These are phyloP conservation scores for Dictyostelium intermedium DNA, from an alignment of 78 protist species.

Conservation along the genomic window DNA sequence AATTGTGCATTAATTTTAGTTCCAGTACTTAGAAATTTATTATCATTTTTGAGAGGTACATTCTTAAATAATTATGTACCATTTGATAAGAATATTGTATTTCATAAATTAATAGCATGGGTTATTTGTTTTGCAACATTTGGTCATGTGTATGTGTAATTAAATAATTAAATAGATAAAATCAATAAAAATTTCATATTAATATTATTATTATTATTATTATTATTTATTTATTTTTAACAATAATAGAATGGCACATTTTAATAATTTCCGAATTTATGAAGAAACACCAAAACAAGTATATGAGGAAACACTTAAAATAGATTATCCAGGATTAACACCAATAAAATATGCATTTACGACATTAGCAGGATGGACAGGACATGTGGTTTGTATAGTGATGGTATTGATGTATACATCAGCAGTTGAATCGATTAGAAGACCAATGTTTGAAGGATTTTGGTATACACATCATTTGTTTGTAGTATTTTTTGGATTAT, in stretches of 20 bases:
- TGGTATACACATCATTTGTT: constrained; percentile 96
- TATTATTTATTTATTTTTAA: neutral
- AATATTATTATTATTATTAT: neutral
- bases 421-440: constrained; percentile 78
- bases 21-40: constrained; percentile 87
- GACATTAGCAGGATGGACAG: constrained; percentile 84
- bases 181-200: no score
- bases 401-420: constrained; percentile 91
- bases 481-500: constrained; percentile 83
- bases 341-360: neutral
- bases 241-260: constrained; percentile 75
- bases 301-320: neutral
- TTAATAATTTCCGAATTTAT: neutral
- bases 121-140: constrained; percentile 62
- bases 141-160: constrained; percentile 64
- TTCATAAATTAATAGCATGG: constrained; percentile 87
- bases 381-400: constrained; percentile 73
- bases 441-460: constrained; percentile 89
- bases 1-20: constrained; percentile 85
- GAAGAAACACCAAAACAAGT: neutral
- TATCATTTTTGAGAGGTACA: constrained; percentile 62
- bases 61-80: constrained; percentile 74
- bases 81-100: constrained; percentile 88
- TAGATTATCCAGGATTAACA: neutral
- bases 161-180: no score